A percentile compares a stretch with the other conserved stretches of the same genome.
Conservation (phyloP, 768 basidiomycete genomes). For the Vararia minispora region DNA sequence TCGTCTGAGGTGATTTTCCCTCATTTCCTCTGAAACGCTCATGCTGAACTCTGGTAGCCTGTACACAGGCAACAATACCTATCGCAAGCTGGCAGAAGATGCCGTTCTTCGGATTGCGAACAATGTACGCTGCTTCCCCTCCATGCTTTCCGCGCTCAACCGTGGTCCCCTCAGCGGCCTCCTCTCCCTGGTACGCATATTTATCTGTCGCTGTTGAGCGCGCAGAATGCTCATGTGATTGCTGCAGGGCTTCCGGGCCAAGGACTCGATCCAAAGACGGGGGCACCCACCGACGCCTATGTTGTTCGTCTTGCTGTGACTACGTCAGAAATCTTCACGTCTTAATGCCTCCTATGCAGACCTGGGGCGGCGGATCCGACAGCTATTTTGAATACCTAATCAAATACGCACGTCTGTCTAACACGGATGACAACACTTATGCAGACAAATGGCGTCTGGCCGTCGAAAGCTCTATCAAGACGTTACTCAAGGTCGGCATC, state of each 20-base stretch:
- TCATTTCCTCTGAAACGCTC: too few relatives aligned
- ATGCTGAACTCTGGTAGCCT: too few relatives aligned
- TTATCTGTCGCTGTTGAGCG: too few relatives aligned
- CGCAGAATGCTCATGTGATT: too few relatives aligned
- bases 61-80: slow-evolving; percentile 51
- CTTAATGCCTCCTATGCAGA: slow-evolving; percentile 31
- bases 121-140: too few relatives aligned
- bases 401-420: slow-evolving; percentile 59
- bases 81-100: slow-evolving; percentile 38
- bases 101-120: slow-evolving; percentile 41
- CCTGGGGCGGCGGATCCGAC: slow-evolving; percentile 63
- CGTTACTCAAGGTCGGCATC: slow-evolving; percentile 42
- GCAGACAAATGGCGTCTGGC: slow-evolving; percentile 60
- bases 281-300: slow-evolving; percentile 39
- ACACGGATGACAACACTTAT: slow-evolving; percentile 50
- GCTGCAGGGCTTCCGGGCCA: slow-evolving; percentile 42
- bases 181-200: slow-evolving; percentile 14
- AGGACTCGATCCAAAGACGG: slow-evolving; percentile 43
- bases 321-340: too few relatives aligned
- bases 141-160: too few relatives aligned
- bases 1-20: slow-evolving; percentile 19
- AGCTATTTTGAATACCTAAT: slow-evolving; percentile 73
- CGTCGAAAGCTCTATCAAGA: slow-evolving; percentile 58
- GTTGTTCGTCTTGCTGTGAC: slow-evolving; percentile 35
- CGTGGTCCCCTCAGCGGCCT: slow-evolving; percentile 23